Evolutionary conservation across 306 rosid genomes (phyloP).

Genomic region (Lupinus albus): DNA sequence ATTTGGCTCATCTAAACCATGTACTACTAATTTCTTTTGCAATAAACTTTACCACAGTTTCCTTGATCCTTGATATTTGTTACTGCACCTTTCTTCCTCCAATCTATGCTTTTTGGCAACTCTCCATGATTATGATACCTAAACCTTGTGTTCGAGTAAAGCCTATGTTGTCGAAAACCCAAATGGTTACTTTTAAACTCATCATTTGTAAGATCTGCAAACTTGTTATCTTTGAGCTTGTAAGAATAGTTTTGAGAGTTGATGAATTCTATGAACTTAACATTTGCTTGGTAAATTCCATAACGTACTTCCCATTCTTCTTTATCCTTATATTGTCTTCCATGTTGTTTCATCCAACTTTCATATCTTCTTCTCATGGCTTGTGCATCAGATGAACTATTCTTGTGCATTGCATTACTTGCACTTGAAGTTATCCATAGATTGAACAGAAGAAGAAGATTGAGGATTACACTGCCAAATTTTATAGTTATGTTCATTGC

Average conservation of each 20-base stretch:
- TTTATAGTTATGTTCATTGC: slow-evolving; percentile 48
- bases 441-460: slow-evolving; percentile 43
- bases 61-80: slow-evolving; percentile 75
- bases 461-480: slow-evolving; percentile 38
- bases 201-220: slow-evolving; percentile 66
- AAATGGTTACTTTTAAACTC: slow-evolving; percentile 53
- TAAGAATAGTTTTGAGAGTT: slow-evolving; percentile 62
- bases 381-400: slow-evolving; percentile 7
- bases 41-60: slow-evolving; percentile 62
- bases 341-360: slow-evolving; percentile 51
- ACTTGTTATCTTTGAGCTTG: slow-evolving; percentile 65
- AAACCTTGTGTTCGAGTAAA: slow-evolving; percentile 32
- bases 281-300: slow-evolving; percentile 58
- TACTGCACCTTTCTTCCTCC: slow-evolving; percentile 71
- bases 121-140: slow-evolving; percentile 32
- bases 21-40: slow-evolving; percentile 5
- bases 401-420: slow-evolving; percentile 30
- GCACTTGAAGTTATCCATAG: slow-evolving; percentile 46
- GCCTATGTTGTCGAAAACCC: slow-evolving; percentile 35
- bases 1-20: background rate
- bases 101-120: slow-evolving; percentile 56
- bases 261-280: slow-evolving; percentile 50
- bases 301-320: slow-evolving; percentile 60
- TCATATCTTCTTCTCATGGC: slow-evolving; percentile 56
- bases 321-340: slow-evolving; percentile 40